Base-by-base conservation (phyloP, 306 rosid species). In the Astragalus membranaceus region DNA sequence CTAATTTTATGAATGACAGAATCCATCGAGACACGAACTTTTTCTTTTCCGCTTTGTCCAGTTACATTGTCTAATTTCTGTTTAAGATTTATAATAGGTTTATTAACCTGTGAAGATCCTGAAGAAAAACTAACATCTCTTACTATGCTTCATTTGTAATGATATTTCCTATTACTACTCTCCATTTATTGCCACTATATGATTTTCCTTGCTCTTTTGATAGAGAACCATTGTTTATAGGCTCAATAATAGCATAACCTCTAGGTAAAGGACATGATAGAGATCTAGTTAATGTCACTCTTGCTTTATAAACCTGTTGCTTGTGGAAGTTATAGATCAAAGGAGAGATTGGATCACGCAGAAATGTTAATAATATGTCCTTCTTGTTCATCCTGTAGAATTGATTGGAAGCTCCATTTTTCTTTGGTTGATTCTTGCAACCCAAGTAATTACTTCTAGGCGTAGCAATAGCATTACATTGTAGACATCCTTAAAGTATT, bases 331-430 rank as follows among this genome's bases (percentile, higher is more conserved):
- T 78, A 17, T 47, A 53, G 20, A 75, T 80, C 70, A 79, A 66
- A 62, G 91, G 84, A 72, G 89, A 84, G 37, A 72, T 71, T 2
- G 90, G 88, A 36, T 82, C 85, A 16, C 74, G 83, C 17, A 79
- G 10, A 73, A 84, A 39, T 63, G 75, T 75, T 10, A 75, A 52
- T 30, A 85, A 29, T 29, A 88, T 80, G 35, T 82, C 79, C 66
- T n/a, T n/a, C n/a, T 77, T 83, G 67, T 86, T 82, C 64, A 48
- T 64, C 54, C 54, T 69, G 53, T 5, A 26, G 13, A 69, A 32
- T 5, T 9, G 41, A 54, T 29, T 23, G 11, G 30, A 75, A 62
- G 70, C 37, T 65, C 77, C 85, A 0, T 48, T 66, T 33, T 48
- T 32, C 10, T 1, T 10, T 3, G 7, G 33, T 67, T 33, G 47